A percentile compares a stretch with the other conserved stretches of the same genome.
These are phyloP conservation scores for Solanum appendiculatum DNA, from an alignment of 257 asterid species.

Conservation along the genomic window DNA sequence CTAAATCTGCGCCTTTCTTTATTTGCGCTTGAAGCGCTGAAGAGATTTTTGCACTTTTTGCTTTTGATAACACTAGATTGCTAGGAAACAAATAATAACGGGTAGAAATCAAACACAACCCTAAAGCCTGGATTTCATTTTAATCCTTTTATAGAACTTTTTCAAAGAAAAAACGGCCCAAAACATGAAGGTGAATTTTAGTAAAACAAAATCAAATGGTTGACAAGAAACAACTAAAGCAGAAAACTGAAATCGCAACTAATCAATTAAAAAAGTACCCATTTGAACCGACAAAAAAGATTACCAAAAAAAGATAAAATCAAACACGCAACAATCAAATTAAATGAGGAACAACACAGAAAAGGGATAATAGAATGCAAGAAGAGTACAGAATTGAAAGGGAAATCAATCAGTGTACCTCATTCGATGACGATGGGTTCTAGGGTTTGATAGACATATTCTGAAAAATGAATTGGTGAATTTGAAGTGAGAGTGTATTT, in stretches of 20 bases:
- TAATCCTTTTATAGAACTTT: neutral
- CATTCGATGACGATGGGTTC: neutral
- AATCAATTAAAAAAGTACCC: neutral
- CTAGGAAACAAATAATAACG: neutral
- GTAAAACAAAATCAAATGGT: neutral
- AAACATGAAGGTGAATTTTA: neutral
- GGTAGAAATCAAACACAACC: neutral
- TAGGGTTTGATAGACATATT: neutral
- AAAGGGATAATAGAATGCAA: neutral
- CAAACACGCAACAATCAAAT: neutral
- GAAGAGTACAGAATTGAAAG: neutral
- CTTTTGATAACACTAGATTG: neutral
- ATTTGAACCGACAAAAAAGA: neutral
- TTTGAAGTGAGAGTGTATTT: neutral
- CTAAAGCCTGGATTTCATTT: neutral
- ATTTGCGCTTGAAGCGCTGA: neutral
- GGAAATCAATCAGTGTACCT: neutral
- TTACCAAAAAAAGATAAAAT: neutral
- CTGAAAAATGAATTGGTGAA: neutral
- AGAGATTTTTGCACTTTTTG: too few relatives aligned
- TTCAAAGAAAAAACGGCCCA: fast-evolving
- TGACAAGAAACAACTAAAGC: neutral
- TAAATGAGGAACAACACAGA: neutral
- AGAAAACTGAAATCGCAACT: neutral
- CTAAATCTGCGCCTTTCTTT: too few relatives aligned